Evolutionary conservation across 2,329 filamentous ascomycete genomes (phyloP), one percentile per base, ranked within the genome.

Genomic region (Tolypocladium guangdongense): DNA sequence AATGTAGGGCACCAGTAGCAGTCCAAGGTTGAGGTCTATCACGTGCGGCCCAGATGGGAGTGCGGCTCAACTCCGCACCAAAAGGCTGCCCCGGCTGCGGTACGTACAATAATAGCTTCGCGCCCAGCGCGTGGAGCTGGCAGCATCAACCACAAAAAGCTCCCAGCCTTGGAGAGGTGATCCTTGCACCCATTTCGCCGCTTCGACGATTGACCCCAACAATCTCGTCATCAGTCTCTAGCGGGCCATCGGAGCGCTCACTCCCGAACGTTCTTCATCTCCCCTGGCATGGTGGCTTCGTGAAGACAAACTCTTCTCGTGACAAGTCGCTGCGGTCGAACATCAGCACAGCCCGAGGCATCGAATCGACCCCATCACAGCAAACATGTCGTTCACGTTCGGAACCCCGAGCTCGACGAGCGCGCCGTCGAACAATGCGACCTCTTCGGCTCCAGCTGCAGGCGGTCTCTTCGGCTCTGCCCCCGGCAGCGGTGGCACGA

Each of bases 341-440:
- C 46, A 32, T 30, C 47, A 24, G 11, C n/a, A 51, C 52, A 45
- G 16, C 32, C 24, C 47, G 37, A 45, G 30, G n/a, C 38, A 33
- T 18, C 37, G 27, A 50, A 24, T 20, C 32, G 32, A 11, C 18
- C 30, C 24, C 43, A 8, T n/a, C 41, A 33, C 48, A 52, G 47
- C 55, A 56, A 63, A 53, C 55, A 74, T 74, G 71, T 63, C 69
- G 38, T 74, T 74, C 65, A 68, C 36, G 54, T 74, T 75, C 60
- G 64, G 66, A 56, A 59, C 63, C 53, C 56, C 62, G 55, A 58
- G 61, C 66, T 64, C 67, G 37, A 69, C 68, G 56, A 57, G 63
- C 59, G 67, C 64, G 50, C 57, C 66, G 20, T 57, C 62, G 50
- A 62, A 62, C 56, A 69, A 62, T 54, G 56, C 66, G 8, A 66